Base-by-base conservation (phyloP, 2,329 filamentous ascomycete species). In the Claviceps purpurea region DNA sequence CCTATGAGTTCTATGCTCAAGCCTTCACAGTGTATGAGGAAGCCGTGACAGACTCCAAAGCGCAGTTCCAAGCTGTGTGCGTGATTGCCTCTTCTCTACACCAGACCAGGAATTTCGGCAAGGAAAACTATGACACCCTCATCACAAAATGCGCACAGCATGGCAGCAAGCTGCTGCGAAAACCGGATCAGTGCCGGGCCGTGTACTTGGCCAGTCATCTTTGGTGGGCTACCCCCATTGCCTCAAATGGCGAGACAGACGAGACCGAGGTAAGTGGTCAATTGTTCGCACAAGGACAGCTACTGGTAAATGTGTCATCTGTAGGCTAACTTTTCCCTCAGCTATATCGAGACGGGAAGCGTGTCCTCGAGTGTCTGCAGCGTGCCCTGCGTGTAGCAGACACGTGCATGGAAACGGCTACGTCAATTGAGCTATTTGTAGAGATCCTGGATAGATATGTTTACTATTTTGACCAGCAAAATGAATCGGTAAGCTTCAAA, bases 401-500 rank as follows among this genome's bases (percentile, higher is more conserved):
- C 68, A 94, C 93, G 6, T 98, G 93, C 72, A 98, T 98, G 93
- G 94, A 98, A 69, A 93, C 90, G 7, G 89, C 89, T 6, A 89
- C 96, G 4, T 96, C 89, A 2, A 93, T 98, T 47, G 94, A 98
- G 70, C 78, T 98, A 48, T 98, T 98, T 69, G 91, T 98, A 53
- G 93, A 98, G 71, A 98, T 98, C 57, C 73, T 98, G 52, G 96
- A 98, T 68, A 83, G 93, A 68, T 98, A 98, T 66, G 90, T 97
- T 50, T 98, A 98, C 69, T 98, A 97, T 73, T 98, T 96, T 72
- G 93, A 98, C 68, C 91, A 98, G 68, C 89, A 95, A 65, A 98
- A 98, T 69, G 93, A 98, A 71, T 90, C 90, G 58, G 93, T 80
- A 66, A 63, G 76, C 64, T 37, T 20, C 2, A 6, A 30, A 18